Percentiles rank a stretch among this genome's conserved stretches.
These are phyloP conservation scores for Lachnum nothofagi DNA, from an alignment of 2,329 filamentous ascomycete species.

Conservation along the genomic window DNA sequence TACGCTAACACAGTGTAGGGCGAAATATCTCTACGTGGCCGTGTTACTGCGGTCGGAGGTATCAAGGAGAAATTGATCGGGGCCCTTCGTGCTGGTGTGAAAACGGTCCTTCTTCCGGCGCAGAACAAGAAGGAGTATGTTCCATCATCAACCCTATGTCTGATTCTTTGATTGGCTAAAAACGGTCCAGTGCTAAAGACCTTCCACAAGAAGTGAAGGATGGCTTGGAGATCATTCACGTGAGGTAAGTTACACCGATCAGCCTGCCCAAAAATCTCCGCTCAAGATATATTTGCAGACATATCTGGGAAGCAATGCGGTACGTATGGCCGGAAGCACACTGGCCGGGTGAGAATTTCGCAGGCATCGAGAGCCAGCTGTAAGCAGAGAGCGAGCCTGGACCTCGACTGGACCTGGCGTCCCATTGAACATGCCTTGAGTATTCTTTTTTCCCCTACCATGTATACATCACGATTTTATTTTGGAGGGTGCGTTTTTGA, in stretches of 20 bases:
- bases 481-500: not conserved
- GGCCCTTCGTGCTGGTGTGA: constrained; percentile 85
- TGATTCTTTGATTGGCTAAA: constrained; percentile 14
- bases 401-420: not conserved
- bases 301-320: constrained; percentile 91
- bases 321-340: constrained; percentile 85
- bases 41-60: constrained; percentile 88
- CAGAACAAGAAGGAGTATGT: constrained; percentile 77
- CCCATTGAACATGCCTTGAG: not conserved
- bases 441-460: not conserved
- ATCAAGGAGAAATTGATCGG: constrained; percentile 99
- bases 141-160: not conserved
- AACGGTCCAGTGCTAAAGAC: constrained; percentile 57
- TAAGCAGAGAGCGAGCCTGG: constrained; percentile 38
- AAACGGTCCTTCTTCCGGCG: constrained; percentile 82
- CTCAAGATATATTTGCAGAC: constrained; percentile 43
- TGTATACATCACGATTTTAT: not conserved
- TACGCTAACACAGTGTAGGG: constrained; percentile 35
- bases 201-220: constrained; percentile 83
- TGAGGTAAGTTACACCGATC: constrained; percentile 58
- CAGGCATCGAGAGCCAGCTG: constrained; percentile 72
- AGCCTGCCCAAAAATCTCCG: not conserved
- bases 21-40: constrained; percentile 74
- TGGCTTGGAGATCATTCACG: constrained; percentile 82
- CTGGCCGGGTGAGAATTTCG: constrained; percentile 69